phyloP scores from a whole-genome alignment of 164 flowering plant genomes.

The Nymphaea colorata region DNA sequence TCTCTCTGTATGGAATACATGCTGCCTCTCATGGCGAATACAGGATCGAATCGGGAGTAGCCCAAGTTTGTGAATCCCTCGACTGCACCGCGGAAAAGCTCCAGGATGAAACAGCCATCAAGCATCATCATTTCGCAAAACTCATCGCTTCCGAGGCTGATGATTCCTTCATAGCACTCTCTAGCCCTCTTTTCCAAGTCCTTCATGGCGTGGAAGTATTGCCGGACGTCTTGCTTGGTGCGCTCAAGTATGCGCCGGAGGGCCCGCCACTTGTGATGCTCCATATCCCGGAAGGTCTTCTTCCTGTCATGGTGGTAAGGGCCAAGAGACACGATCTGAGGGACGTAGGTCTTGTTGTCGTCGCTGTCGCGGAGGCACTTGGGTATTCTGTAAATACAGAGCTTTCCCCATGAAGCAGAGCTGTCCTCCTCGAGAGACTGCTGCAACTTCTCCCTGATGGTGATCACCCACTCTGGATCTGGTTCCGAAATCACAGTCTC shows the following conservation, averaged over 20 bases:
- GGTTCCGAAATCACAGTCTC: slow-evolving; percentile 5
- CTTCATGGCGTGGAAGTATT: slow-evolving; percentile 30
- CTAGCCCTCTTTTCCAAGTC: slow-evolving; percentile 50
- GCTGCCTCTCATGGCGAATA: slow-evolving; percentile 56
- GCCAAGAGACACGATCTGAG: slow-evolving; percentile 58
- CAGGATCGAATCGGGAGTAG: slow-evolving; percentile 50
- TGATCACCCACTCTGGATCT: slow-evolving; percentile 53
- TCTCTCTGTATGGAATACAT: slow-evolving; percentile 68
- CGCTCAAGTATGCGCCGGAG: slow-evolving; percentile 36
- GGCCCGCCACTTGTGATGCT: slow-evolving; percentile 51
- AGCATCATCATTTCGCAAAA: slow-evolving; percentile 63
- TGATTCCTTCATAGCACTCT: slow-evolving; percentile 42
- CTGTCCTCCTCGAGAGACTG: slow-evolving; percentile 49
- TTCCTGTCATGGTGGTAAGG: slow-evolving; percentile 50
- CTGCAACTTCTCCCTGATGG: slow-evolving; percentile 53
- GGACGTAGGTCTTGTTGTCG: slow-evolving; percentile 47
- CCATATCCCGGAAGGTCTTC: slow-evolving; percentile 42
- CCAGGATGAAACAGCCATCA: slow-evolving; percentile 54
- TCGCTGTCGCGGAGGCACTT: slow-evolving; percentile 34
- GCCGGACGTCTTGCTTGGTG: slow-evolving; percentile 26
- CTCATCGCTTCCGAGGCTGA: slow-evolving; percentile 30
- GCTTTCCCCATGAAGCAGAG: slow-evolving; percentile 38
- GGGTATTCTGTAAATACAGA: slow-evolving; percentile 43
- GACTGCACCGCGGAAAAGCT: slow-evolving; percentile 46
- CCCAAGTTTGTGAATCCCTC: slow-evolving; percentile 47